Evolutionary conservation across 768 basidiomycete genomes (phyloP).

Genomic region (Phlebiopsis flavidoalba): DNA sequence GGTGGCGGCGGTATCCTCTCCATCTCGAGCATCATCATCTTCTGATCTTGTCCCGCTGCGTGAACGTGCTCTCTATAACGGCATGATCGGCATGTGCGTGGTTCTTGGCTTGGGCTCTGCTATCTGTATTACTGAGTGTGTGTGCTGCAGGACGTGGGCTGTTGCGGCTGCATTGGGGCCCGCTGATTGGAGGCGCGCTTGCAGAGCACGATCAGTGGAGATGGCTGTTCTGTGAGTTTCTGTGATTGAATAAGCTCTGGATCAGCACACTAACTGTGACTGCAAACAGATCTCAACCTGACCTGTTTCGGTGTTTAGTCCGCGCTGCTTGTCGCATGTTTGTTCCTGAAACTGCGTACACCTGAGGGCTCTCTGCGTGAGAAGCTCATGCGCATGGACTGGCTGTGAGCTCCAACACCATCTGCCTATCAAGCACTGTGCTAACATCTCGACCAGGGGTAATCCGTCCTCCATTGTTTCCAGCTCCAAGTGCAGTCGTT

Average conservation of each 20-base stretch:
- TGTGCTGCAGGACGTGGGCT: background rate
- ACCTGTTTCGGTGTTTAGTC: constrained; percentile 21
- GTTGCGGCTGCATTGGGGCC: background rate
- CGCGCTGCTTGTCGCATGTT: constrained; percentile 7
- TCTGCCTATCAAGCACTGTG: background rate
- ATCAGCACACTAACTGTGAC: background rate
- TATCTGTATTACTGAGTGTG: background rate
- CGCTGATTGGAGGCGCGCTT: constrained; percentile 12
- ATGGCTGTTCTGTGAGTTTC: constrained; percentile 24
- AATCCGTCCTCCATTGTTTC: constrained; percentile 29
- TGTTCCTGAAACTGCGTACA: constrained; percentile 17
- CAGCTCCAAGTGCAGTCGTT: constrained; percentile 24
- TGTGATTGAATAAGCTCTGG: background rate
- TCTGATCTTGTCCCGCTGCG: constrained; percentile 11
- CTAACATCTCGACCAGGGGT: constrained; percentile 21
- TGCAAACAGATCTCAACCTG: constrained; percentile 29
- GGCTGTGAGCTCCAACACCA: constrained; percentile 25
- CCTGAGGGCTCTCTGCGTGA: constrained; percentile 23
- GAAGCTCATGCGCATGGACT: constrained; percentile 31
- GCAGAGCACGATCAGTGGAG: constrained; percentile 24
- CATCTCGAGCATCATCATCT: constrained; percentile 2
- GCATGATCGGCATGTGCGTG: constrained; percentile 24
- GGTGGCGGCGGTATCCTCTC: constrained; percentile 10
- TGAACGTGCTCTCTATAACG: constrained; percentile 24
- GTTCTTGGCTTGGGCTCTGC: background rate